These are phyloP conservation scores for Immersiella caudata DNA, from an alignment of 495 filamentous ascomycete genomes.

Conservation along the genomic window DNA sequence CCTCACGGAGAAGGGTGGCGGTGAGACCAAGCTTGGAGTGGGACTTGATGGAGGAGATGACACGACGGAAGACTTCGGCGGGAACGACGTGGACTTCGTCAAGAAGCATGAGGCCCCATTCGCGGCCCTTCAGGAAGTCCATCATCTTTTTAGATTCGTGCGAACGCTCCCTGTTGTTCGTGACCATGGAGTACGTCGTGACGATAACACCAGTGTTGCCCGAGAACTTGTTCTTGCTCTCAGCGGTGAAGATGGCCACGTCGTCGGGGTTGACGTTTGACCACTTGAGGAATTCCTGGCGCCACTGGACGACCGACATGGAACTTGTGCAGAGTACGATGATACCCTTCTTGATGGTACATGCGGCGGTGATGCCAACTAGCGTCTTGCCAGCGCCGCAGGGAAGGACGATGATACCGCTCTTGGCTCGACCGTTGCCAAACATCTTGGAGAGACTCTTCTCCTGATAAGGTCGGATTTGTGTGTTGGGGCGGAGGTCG, in stretches of 20 bases:
- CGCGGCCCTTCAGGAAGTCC: constrained; percentile 86
- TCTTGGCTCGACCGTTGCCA: constrained; percentile 93
- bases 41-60: constrained; percentile 86
- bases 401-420: constrained; percentile 95
- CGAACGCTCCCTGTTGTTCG: constrained; percentile 79
- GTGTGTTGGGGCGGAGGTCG: constrained; percentile 79
- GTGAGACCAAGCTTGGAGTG: constrained; percentile 97
- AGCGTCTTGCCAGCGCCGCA: constrained; percentile 97
- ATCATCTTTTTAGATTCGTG: constrained; percentile 97
- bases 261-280: constrained; percentile 94
- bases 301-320: constrained; percentile 98
- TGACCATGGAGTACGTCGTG: constrained; percentile 98
- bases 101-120: constrained; percentile 98
- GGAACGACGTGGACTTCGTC: constrained; percentile 99
- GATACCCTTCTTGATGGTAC: constrained; percentile 94
- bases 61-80: constrained; percentile 91
- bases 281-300: constrained; percentile 95
- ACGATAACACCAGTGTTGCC: constrained; percentile 93
- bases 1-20: constrained; percentile 90
- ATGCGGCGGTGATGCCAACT: constrained; percentile 95
- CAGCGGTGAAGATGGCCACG: constrained; percentile 92
- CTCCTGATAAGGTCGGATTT: constrained; percentile 93
- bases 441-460: constrained; percentile 99
- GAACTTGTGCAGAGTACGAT: constrained; percentile 95
- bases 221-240: constrained; percentile 87